These are phyloP conservation scores for Pestalotiopsis sp. DNA, from an alignment of 2,329 filamentous ascomycete genomes.

Conservation along the genomic window DNA sequence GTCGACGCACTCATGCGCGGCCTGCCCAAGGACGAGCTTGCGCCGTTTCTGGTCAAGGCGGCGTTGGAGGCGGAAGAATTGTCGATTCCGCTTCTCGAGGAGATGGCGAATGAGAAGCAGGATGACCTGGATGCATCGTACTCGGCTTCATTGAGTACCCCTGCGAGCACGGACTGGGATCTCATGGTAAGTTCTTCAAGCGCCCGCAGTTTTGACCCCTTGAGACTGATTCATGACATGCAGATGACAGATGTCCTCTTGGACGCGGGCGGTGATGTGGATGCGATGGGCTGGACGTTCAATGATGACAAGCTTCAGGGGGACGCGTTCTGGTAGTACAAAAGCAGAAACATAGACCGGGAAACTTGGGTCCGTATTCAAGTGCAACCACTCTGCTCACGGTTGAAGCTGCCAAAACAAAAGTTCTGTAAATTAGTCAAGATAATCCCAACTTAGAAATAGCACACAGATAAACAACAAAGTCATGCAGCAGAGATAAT, in stretches of 20 bases:
- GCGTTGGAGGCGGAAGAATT: background rate
- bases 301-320: slow-evolving; percentile 23
- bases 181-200: background rate
- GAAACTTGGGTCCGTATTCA: background rate
- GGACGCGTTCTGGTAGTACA: background rate
- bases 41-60: background rate
- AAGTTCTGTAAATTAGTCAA: too few relatives aligned
- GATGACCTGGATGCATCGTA: background rate
- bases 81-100: slow-evolving; percentile 3
- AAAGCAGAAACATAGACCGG: background rate
- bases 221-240: background rate
- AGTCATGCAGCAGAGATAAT: too few relatives aligned
- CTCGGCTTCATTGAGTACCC: background rate
- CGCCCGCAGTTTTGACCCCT: background rate
- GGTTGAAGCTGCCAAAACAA: too few relatives aligned
- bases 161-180: slow-evolving; percentile 4
- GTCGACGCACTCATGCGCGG: background rate
- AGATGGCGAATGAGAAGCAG: background rate
- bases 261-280: background rate
- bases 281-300: background rate
- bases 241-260: slow-evolving; percentile 4
- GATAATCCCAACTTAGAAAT: too few relatives aligned
- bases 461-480: too few relatives aligned
- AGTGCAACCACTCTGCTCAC: too few relatives aligned
- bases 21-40: background rate